phyloP scores from a whole-genome alignment of 257 asterid genomes.

The Schizonepeta tenuifolia region DNA sequence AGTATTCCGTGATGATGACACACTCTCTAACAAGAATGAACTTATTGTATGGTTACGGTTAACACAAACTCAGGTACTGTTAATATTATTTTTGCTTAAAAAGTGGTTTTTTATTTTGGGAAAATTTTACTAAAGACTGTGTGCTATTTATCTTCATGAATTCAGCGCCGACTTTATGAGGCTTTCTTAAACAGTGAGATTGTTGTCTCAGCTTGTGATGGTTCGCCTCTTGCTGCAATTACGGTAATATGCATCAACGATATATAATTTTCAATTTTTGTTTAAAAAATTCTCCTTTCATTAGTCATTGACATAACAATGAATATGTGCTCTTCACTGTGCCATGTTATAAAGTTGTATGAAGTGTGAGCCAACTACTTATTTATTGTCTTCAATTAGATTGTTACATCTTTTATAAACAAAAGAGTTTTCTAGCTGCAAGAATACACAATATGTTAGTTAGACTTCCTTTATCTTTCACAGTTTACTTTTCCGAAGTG shows the following conservation, averaged over 20 bases:
- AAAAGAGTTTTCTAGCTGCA: not conserved
- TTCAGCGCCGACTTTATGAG: slow-evolving; percentile 84
- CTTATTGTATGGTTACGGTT: slow-evolving; percentile 85
- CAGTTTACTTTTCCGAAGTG: not conserved
- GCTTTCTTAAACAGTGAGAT: slow-evolving; percentile 96
- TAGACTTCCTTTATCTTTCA: not conserved
- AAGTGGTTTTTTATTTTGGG: slow-evolving; percentile 17
- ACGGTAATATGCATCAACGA: slow-evolving; percentile 55
- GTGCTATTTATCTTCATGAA: slow-evolving; percentile 24
- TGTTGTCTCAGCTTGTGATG: slow-evolving; percentile 89
- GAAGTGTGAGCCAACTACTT: slow-evolving; percentile 8
- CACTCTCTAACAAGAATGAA: slow-evolving; percentile 93
- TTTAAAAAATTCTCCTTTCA: slow-evolving; percentile 8
- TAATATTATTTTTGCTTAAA: not conserved
- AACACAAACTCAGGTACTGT: slow-evolving; percentile 81
- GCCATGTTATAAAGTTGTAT: slow-evolving; percentile 11
- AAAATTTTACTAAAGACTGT: slow-evolving; percentile 6
- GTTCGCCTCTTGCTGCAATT: slow-evolving; percentile 95
- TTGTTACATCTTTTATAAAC: slow-evolving; percentile 8
- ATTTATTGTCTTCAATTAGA: slow-evolving; percentile 16
- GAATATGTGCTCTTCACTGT: not conserved
- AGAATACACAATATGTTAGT: not conserved
- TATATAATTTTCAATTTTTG: not conserved
- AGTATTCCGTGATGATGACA: slow-evolving; percentile 58
- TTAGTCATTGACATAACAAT: not conserved